Percentiles rank a stretch among this genome's conserved stretches.
These are phyloP conservation scores for Excoecaria agallocha DNA, from an alignment of 345 rosid genomes.

Conservation along the genomic window DNA sequence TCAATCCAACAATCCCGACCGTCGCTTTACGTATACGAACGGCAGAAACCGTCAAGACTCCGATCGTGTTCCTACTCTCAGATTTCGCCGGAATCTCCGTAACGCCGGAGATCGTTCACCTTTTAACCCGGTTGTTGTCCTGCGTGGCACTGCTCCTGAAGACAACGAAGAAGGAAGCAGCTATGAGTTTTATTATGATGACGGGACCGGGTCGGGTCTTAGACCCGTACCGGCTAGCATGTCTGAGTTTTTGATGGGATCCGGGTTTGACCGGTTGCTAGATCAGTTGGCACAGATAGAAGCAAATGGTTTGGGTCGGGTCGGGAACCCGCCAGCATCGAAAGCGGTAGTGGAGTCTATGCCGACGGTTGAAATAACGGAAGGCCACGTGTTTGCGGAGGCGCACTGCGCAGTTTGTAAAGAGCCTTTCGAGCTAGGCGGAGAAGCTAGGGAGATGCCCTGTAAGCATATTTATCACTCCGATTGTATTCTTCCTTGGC, in stretches of 20 bases:
- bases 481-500: constrained; percentile 76
- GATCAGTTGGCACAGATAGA: constrained; percentile 67
- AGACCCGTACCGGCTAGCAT: constrained; percentile 65
- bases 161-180: constrained; percentile 31
- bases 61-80: constrained; percentile 10
- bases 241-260: constrained; percentile 69
- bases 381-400: constrained; percentile 38
- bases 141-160: constrained; percentile 48
- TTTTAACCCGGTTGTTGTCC: constrained; percentile 69
- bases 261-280: constrained; percentile 63
- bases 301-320: constrained; percentile 46
- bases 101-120: constrained; percentile 43
- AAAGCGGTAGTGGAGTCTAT: constrained; percentile 65
- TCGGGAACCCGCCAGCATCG: constrained; percentile 67
- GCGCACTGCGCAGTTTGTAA: constrained; percentile 73
- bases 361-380: constrained; percentile 51
- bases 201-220: constrained; percentile 63
- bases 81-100: constrained; percentile 36
- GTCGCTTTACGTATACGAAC: constrained; percentile 18
- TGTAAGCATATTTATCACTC: constrained; percentile 71
- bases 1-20: not conserved
- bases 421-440: constrained; percentile 58
- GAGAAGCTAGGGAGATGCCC: constrained; percentile 70
- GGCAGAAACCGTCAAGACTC: constrained; percentile 11
- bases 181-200: constrained; percentile 66